Base-by-base conservation (phyloP, 768 basidiomycete species). In the Brasilioporus rufonigricans region DNA sequence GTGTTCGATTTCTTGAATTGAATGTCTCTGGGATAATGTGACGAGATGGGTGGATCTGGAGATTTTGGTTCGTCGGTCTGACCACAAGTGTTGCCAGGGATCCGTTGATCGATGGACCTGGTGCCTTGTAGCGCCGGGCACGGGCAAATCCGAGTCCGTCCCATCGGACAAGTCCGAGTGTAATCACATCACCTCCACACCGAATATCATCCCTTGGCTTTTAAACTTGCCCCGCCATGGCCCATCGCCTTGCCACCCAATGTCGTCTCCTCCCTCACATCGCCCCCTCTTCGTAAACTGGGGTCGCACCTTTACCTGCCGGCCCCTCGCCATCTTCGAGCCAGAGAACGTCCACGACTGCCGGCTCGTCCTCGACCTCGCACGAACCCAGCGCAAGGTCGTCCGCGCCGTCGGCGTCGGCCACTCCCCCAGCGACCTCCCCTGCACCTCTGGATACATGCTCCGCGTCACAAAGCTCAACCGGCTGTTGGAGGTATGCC, bases 361-460 rank as follows among this genome's bases (percentile, higher is more conserved):
- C 65, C 77, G 79, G 43, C 79, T 84, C 60, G 77, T 95, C 44
- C 77, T 98, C 26, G 90, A 91, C 65, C 83, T 93, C 24, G 93
- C 94, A 0, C 77, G 85, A 18, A 76, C 88, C 40, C 84, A 93
- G 66, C 74, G 80, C 16, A 84, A 81, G 65, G 76, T 80, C 21
- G 77, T 98, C 32, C 84, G 93, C 52, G 89, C 91, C 1, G 88
- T 86, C 13, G 97, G 93, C 13, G 85, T 92, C 16, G 96, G 95
- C 2, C 95, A 98, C 73, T 91, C 89, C 54, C 96, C 96, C 23
- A 90, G 87, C 65, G 96, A 99, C 74, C 78, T 98, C 47, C 90
- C 92, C 0, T 98, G 93, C 73, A 97, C 94, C 0, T 80, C 75
- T 48, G 91, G 85, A 12, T 94, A 83, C 74, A 89, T 98, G 85